Percentiles rank a stretch among this genome's conserved stretches.
Conservation (phyloP, 306 rosid species). For the Castanospermum australe region DNA sequence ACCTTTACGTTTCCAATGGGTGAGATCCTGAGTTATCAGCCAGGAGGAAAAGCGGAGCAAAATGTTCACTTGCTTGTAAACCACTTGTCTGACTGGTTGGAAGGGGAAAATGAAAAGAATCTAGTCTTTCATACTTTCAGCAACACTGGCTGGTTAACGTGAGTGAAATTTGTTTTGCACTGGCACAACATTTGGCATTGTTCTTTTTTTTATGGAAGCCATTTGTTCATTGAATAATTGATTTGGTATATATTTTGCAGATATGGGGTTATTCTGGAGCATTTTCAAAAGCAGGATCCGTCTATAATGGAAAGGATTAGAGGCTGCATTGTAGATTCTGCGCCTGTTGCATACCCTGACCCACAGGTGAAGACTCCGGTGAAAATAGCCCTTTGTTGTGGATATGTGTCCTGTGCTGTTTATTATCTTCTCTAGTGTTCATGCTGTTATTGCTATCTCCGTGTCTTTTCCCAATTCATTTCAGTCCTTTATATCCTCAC, state of each 20-base stretch:
- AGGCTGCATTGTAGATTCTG: conserved; percentile 97
- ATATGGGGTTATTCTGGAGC: conserved; percentile 84
- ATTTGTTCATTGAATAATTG: conserved; percentile 20
- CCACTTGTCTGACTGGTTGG: conserved; percentile 92
- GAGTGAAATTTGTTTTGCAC: conserved; percentile 26
- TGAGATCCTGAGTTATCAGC: conserved; percentile 71
- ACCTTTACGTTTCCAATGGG: conserved; percentile 92
- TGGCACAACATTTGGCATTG: not conserved
- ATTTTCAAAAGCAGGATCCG: conserved; percentile 61
- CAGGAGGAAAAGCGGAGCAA: conserved; percentile 85
- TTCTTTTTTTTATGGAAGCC: not conserved
- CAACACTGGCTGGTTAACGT: conserved; percentile 99
- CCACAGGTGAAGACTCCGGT: conserved; percentile 58
- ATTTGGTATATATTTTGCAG: conserved; percentile 42
- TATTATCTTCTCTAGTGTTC: not conserved
- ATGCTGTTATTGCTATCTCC: not conserved
- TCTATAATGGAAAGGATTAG: conserved; percentile 64
- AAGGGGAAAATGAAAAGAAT: conserved; percentile 85
- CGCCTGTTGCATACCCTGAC: conserved; percentile 92
- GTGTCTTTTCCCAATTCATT: not conserved
- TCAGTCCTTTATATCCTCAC: not conserved
- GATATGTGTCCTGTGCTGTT: not conserved
- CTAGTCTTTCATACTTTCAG: conserved; percentile 92
- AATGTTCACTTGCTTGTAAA: conserved; percentile 70
- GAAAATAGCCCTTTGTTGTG: not conserved